Percentiles rank a stretch among this genome's conserved stretches.
phyloP scores from a whole-genome alignment of 768 basidiomycete species.

The Austroboletus festivus region DNA sequence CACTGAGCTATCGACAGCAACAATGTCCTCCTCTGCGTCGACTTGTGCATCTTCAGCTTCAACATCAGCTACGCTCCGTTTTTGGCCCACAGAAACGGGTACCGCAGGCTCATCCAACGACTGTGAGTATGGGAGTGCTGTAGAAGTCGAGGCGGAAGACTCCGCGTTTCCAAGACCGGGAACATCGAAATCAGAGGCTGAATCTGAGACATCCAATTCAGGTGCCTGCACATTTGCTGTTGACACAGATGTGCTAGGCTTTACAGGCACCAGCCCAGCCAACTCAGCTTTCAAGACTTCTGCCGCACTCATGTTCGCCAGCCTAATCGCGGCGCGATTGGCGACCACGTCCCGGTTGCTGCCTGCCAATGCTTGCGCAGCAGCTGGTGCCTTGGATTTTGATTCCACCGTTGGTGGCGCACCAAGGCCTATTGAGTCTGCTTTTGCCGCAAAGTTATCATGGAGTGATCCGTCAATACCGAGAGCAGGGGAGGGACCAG shows the following conservation, averaged over 20 bases:
- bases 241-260: constrained; percentile 30
- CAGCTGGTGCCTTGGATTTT: constrained; percentile 52
- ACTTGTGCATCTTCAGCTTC: constrained; percentile 40
- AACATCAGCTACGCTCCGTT: constrained; percentile 45
- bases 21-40: constrained; percentile 24
- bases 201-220: constrained; percentile 24
- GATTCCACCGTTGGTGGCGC: constrained; percentile 59
- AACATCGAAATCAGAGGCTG: constrained; percentile 33
- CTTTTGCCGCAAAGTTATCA: constrained; percentile 70
- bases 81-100: constrained; percentile 30
- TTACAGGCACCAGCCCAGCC: constrained; percentile 48
- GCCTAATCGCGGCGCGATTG: constrained; percentile 84
- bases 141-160: constrained; percentile 15
- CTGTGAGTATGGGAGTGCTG: constrained; percentile 8
- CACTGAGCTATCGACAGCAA: constrained; percentile 36
- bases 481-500: constrained; percentile 31
- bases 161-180: constrained; percentile 33
- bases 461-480: constrained; percentile 32
- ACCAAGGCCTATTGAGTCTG: constrained; percentile 76
- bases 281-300: constrained; percentile 91
- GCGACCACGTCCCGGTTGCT: constrained; percentile 90
- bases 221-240: constrained; percentile 34
- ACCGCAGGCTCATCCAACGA: constrained; percentile 20
- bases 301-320: constrained; percentile 96
- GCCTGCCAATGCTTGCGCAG: constrained; percentile 72